Conservation (phyloP, 768 basidiomycete species). For the Sporobolomyces pararoseus region DNA sequence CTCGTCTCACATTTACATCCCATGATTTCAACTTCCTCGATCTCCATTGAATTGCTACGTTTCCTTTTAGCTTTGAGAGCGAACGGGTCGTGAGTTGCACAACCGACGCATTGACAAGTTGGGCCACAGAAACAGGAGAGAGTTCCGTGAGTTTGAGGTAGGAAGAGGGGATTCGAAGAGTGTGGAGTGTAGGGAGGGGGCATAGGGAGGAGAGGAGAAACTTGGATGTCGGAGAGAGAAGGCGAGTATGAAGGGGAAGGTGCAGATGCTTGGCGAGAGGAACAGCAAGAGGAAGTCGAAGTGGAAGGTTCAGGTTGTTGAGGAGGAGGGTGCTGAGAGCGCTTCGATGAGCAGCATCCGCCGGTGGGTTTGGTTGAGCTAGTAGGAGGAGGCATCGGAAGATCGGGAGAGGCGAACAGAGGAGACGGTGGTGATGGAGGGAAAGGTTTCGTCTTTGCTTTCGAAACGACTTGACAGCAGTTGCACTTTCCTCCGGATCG, state of each 20-base stretch:
- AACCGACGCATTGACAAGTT: conserved; percentile 34
- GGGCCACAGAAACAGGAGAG: conserved; percentile 41
- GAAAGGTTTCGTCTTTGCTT: conserved; percentile 11
- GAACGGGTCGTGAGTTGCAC: conserved; percentile 37
- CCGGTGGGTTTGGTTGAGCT: background rate
- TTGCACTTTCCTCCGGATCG: conserved; percentile 47
- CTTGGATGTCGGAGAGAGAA: background rate
- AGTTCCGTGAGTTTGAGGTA: conserved; percentile 36
- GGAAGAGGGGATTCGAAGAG: conserved; percentile 23
- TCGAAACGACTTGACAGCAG: conserved; percentile 45
- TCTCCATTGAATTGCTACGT: background rate
- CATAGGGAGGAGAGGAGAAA: background rate
- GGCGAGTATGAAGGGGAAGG: background rate
- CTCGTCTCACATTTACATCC: background rate
- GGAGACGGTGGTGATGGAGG: background rate
- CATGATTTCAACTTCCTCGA: background rate
- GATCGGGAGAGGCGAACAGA: background rate
- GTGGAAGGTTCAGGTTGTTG: background rate
- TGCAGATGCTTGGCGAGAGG: background rate
- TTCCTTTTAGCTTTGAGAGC: conserved; percentile 3
- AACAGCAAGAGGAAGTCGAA: background rate
- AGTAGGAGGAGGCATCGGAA: background rate
- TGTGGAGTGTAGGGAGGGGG: background rate
- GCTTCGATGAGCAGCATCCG: conserved; percentile 1
- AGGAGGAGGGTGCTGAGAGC: background rate